phyloP scores from a whole-genome alignment of 2,329 filamentous ascomycete species.

The Sordariomycetes sp. region DNA sequence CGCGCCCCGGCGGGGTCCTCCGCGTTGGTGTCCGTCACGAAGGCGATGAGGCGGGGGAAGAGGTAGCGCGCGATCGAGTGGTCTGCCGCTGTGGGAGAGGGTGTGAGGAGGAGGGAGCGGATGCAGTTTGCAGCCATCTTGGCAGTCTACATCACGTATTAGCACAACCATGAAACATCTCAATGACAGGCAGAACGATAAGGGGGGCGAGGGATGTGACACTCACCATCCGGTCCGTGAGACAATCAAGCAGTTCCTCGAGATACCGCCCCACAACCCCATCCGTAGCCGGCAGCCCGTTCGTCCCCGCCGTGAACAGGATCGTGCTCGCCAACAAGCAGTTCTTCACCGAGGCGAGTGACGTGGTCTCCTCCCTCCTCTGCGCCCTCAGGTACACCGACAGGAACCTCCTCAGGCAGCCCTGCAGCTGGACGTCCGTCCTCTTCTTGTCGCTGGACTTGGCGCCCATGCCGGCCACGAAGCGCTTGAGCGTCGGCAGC shows the following conservation, averaged over 20 bases:
- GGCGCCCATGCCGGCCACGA: conserved; percentile 63
- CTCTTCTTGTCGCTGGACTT: conserved; percentile 22
- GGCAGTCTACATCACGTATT: conserved; percentile 45
- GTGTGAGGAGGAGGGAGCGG: conserved; percentile 66
- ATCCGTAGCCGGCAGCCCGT: conserved; percentile 64
- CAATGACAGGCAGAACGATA: not conserved
- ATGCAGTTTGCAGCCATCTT: conserved; percentile 88
- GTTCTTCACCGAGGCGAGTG: conserved; percentile 86
- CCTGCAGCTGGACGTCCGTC: conserved; percentile 62
- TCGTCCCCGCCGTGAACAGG: conserved; percentile 67
- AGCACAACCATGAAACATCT: conserved; percentile 6
- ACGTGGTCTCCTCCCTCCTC: conserved; percentile 62
- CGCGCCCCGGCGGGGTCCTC: conserved; percentile 75
- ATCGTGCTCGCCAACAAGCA: conserved; percentile 81
- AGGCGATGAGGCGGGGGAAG: conserved; percentile 64
- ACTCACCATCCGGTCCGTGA: conserved; percentile 68
- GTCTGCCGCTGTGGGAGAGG: conserved; percentile 52
- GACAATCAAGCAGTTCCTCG: conserved; percentile 73
- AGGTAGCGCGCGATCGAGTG: conserved; percentile 65
- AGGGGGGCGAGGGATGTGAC: not conserved
- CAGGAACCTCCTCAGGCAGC: conserved; percentile 73
- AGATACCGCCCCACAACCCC: conserved; percentile 65
- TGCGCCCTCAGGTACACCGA: conserved; percentile 68
- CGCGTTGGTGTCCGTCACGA: conserved; percentile 57
- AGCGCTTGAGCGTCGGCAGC: conserved; percentile 83